Evolutionary conservation across 805 yeast genomes (phyloP).

Genomic region (Wickerhamiella occidentalis): DNA sequence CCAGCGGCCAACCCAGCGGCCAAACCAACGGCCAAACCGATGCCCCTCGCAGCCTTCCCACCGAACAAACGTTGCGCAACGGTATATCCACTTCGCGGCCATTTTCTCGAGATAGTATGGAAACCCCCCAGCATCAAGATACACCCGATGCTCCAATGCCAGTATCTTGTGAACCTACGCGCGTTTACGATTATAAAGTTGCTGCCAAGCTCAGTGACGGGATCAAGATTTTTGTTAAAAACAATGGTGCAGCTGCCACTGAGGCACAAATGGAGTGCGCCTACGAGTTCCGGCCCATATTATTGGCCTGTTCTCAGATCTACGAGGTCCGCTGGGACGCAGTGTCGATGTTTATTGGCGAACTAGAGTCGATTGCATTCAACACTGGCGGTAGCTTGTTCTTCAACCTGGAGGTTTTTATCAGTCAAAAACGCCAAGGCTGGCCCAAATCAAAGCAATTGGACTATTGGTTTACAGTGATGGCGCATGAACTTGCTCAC

Average conservation of each 20-base stretch:
- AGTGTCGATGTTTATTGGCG: conserved; percentile 23
- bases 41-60: background rate
- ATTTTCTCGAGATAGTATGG: background rate
- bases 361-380: conserved; percentile 28
- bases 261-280: conserved; percentile 2
- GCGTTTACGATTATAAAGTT: background rate
- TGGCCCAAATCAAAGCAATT: conserved; percentile 13
- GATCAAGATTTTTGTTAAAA: background rate
- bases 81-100: conserved; percentile 3
- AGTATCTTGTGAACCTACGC: background rate
- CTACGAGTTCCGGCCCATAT: conserved; percentile 14
- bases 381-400: conserved; percentile 29
- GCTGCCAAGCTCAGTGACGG: conserved; percentile 9
- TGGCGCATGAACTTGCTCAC: conserved; percentile 34
- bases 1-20: no score
- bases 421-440: background rate
- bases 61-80: background rate
- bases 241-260: background rate
- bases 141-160: conserved; percentile 2
- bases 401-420: conserved; percentile 26
- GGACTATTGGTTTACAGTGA: conserved; percentile 30
- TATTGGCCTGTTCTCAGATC: conserved; percentile 15
- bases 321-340: conserved; percentile 21
- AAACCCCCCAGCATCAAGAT: background rate
- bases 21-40: background rate